phyloP scores from a whole-genome alignment of 2,329 filamentous ascomycete species.

The Fusarium burgessii region DNA sequence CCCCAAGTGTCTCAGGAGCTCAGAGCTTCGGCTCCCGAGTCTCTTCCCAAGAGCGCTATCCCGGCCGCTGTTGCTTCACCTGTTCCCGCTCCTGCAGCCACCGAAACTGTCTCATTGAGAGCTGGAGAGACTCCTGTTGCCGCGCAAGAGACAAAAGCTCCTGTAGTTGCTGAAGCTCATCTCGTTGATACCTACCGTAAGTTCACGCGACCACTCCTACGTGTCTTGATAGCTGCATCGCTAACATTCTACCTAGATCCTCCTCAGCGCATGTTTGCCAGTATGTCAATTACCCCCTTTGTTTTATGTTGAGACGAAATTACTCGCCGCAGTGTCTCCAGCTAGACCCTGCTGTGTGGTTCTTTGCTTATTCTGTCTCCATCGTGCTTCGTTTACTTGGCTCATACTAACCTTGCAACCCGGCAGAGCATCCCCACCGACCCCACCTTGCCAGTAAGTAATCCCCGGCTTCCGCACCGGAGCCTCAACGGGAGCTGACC shows the following conservation, averaged over 20 bases:
- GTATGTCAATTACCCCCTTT: slow-evolving; percentile 58
- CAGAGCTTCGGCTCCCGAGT: slow-evolving; percentile 24
- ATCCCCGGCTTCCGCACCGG: slow-evolving; percentile 34
- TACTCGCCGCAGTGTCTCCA: slow-evolving; percentile 7
- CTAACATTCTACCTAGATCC: slow-evolving; percentile 61
- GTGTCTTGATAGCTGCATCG: slow-evolving; percentile 16
- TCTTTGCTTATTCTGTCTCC: slow-evolving; percentile 21
- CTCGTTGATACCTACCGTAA: slow-evolving; percentile 79
- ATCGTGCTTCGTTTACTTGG: slow-evolving; percentile 25
- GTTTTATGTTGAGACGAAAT: slow-evolving; percentile 21
- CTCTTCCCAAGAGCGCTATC: slow-evolving; percentile 27
- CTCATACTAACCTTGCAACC: slow-evolving; percentile 54
- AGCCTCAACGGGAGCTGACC: slow-evolving; percentile 46
- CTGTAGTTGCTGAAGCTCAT: slow-evolving; percentile 80
- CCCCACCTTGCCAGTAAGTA: slow-evolving; percentile 73
- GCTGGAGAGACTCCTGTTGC: slow-evolving; percentile 15
- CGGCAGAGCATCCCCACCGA: slow-evolving; percentile 75
- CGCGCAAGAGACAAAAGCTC: slow-evolving; percentile 53
- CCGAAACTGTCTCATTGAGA: slow-evolving; percentile 24
- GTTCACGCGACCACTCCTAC: slow-evolving; percentile 41
- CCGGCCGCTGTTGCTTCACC: slow-evolving; percentile 28
- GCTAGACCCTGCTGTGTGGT: slow-evolving; percentile 13
- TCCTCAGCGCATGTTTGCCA: slow-evolving; percentile 74
- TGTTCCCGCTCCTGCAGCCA: slow-evolving; percentile 32
- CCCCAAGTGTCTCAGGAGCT: slow-evolving; percentile 36